A percentile compares a stretch with the other conserved stretches of the same genome.
Conservation (phyloP, 345 rosid genomes). For the Bruguiera gymnorhiza region DNA sequence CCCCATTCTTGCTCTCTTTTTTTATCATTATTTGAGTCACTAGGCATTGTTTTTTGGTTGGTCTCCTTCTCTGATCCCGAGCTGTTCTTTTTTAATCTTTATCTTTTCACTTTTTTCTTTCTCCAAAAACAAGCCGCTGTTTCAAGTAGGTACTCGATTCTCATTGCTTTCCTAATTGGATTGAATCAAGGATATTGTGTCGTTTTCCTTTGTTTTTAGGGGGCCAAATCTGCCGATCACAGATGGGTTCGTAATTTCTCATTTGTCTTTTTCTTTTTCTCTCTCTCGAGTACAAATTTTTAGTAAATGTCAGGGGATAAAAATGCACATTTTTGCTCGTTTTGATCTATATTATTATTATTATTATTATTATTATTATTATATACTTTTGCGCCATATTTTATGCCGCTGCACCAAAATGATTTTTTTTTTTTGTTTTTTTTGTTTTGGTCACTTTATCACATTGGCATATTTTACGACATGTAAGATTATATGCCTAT, state of each 20-base stretch:
- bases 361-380: no score
- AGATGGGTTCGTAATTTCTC: background rate
- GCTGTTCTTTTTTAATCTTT: constrained; percentile 12
- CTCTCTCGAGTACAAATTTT: no score
- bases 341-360: no score
- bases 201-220: constrained; percentile 6
- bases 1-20: constrained; percentile 17
- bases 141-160: no score
- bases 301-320: no score
- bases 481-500: background rate
- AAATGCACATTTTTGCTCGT: no score
- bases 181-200: background rate
- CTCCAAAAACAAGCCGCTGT: constrained; percentile 9
- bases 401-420: no score
- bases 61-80: constrained; percentile 56
- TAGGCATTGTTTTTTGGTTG: background rate
- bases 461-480: no score
- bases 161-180: background rate
- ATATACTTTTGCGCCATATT: no score
- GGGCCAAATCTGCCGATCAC: background rate
- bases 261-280: background rate
- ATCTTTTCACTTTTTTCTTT: constrained; percentile 35
- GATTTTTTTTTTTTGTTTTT: no score
- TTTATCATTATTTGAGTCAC: constrained; percentile 33
- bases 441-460: no score